These are phyloP conservation scores for Chlamydomonas sp. DNA, from an alignment of 139 green algal species.

Conservation along the genomic window DNA sequence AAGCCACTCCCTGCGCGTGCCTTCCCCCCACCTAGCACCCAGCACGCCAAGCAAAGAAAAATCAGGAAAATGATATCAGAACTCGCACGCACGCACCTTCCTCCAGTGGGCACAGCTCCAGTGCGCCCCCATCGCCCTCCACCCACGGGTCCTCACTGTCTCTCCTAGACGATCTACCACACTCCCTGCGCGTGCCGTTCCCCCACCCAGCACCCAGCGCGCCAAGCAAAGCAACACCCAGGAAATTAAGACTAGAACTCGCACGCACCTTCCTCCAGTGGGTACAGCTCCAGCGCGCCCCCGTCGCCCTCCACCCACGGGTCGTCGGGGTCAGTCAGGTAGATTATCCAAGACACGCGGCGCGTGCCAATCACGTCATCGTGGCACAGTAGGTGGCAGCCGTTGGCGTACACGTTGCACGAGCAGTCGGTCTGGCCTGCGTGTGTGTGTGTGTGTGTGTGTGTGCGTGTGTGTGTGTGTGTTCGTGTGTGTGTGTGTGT, in stretches of 20 bases:
- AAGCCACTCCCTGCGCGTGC: conserved; percentile 64
- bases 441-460: conserved; percentile 23
- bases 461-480: conserved; percentile 78
- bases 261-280: conserved; percentile 13
- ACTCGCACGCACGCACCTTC: no score
- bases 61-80: no score
- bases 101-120: conserved; percentile 73
- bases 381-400: conserved; percentile 69
- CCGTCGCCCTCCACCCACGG: conserved; percentile 65
- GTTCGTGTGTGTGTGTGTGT: no score
- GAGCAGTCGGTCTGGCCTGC: conserved; percentile 72
- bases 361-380: conserved; percentile 85
- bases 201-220: no score
- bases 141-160: conserved; percentile 70
- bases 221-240: background rate
- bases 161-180: conserved; percentile 87
- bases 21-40: conserved; percentile 92
- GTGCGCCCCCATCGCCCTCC: conserved; percentile 62
- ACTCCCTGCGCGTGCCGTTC: no score
- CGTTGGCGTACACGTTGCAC: conserved; percentile 77
- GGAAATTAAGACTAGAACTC: background rate
- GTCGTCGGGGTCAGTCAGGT: conserved; percentile 81
- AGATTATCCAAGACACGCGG: conserved; percentile 82
- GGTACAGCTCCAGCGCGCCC: conserved; percentile 82
- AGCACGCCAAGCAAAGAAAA: background rate